Evolutionary conservation across 169 alveolate genomes (phyloP), one percentile per base, ranked within the genome.

Genomic region (Theileria equi): DNA sequence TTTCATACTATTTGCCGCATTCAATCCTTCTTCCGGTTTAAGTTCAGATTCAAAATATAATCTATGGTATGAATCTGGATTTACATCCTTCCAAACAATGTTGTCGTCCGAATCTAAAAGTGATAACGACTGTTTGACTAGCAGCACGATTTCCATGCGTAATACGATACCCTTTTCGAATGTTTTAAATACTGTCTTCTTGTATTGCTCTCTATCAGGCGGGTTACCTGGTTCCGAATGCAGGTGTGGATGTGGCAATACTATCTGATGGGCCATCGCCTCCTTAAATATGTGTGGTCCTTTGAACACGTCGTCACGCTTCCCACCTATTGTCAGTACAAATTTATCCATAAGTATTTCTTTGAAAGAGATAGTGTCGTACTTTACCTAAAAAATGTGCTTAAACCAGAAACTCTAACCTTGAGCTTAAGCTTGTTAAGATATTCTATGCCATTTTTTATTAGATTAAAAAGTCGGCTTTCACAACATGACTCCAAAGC

Each of bases 161-260:
- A 63, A 53, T 28, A 68, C 26, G 2, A 34, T 38, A 35, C 80
- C 80, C 73, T 68, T 68, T 52, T 68, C 80, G 31, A 68, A 68
- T 5, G 70, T 54, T 32, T 59, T 45, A 17, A 68, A 1, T n/a
- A 68, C 57, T 32, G 47, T 3, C 0, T 47, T 62, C 5, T 66
- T 64, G 23, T 28, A 5, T 26, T 65, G 65, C 64, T 68, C 55
- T 11, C 70, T 17, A 16, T n/a, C 59, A 5, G 17, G 2, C 7
- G 72, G 52, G 5, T 29, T 11, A 5, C 57, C 74, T 0, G 48
- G 62, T 23, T 19, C 40, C 5, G 69, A 19, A 13, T 38, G 21
- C 10, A 26, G 63, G 53, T 67, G 52, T 49, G 79, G 79, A 10
- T 47, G 13, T 5, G 44, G 8, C 25, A 68, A 55, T 35, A 68